phyloP scores from a whole-genome alignment of 345 rosid species.

The Hevea brasiliensis region DNA sequence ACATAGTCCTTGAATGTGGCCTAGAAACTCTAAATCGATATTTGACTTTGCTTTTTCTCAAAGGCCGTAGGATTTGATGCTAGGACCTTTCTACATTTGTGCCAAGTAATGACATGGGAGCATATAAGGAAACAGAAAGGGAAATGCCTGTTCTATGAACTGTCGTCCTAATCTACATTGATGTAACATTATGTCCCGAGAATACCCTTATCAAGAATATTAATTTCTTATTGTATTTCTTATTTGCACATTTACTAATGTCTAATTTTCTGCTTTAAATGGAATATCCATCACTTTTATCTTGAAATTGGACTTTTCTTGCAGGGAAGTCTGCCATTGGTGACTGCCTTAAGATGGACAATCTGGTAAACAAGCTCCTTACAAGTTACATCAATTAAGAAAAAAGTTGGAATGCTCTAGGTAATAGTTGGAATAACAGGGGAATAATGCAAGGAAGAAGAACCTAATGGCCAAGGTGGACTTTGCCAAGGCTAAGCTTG shows the following conservation, averaged over 20 bases:
- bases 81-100: background rate
- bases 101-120: background rate
- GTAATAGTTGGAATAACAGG: conserved; percentile 29
- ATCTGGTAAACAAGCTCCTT: conserved; percentile 26
- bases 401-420: conserved; percentile 7
- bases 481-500: conserved; percentile 52
- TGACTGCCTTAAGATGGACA: background rate
- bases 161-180: background rate
- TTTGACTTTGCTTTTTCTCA: background rate
- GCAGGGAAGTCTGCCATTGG: conserved; percentile 28
- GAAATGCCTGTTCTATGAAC: background rate
- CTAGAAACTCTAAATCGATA: background rate
- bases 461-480: conserved; percentile 40
- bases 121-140: background rate
- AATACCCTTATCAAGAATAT: background rate
- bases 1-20: background rate
- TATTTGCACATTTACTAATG: background rate
- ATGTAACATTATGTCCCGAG: background rate
- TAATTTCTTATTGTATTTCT: background rate
- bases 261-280: background rate
- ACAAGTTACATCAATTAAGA: background rate
- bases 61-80: background rate
- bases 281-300: background rate
- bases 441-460: conserved; percentile 31
- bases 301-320: conserved; percentile 9